These are phyloP conservation scores for Mortierella sp. DNA, from an alignment of 371 early-diverging fungal species.

Conservation along the genomic window DNA sequence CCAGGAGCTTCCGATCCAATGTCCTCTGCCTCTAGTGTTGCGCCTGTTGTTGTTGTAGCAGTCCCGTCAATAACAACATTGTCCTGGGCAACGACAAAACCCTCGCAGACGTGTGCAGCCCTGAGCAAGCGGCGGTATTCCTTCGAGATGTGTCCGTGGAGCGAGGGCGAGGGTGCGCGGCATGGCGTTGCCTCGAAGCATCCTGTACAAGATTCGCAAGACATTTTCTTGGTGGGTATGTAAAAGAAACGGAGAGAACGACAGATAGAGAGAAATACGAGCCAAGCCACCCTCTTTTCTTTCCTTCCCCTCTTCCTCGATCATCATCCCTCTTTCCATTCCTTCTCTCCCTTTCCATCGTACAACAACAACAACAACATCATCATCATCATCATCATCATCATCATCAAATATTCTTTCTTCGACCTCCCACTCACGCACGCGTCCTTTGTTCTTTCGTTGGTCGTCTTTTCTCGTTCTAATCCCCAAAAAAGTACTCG, in stretches of 20 bases:
- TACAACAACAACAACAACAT: too few species aligned
- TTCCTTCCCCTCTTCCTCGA: not conserved
- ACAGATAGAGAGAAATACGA: not conserved
- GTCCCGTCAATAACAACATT: too few species aligned
- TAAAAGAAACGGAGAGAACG: too few species aligned
- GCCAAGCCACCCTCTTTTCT: not conserved
- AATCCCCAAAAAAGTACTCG: too few species aligned
- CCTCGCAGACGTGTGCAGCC: conserved; percentile 27
- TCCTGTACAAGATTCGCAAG: conserved; percentile 56
- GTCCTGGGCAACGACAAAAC: not conserved
- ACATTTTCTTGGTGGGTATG: conserved; percentile 20
- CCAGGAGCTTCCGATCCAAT: not conserved
- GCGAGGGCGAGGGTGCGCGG: conserved; percentile 33
- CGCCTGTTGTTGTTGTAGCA: too few species aligned
- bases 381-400: too few species aligned
- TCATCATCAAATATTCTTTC: too few species aligned
- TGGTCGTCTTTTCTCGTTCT: too few species aligned
- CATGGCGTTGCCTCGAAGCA: conserved; percentile 55
- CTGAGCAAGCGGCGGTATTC: conserved; percentile 53
- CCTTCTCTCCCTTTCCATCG: not conserved
- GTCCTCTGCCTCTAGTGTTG: not conserved
- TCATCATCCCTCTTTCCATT: not conserved
- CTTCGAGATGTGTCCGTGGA: conserved; percentile 45
- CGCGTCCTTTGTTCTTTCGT: too few species aligned
- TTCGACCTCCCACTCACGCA: too few species aligned